Base-by-base conservation (phyloP, 106 monocot genomes). In the Dendrobium catenatum region DNA sequence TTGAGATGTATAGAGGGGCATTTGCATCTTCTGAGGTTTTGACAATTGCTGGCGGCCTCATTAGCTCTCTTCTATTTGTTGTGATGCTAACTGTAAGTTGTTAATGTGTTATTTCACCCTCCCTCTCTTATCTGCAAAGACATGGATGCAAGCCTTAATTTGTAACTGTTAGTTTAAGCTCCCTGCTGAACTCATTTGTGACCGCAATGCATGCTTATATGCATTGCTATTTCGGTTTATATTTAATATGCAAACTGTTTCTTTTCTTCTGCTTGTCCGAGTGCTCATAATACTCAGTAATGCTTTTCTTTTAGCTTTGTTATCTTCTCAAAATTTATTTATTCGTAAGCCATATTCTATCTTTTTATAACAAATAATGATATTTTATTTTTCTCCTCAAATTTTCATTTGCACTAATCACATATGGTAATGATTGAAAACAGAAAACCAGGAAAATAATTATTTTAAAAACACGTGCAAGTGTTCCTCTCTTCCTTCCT, bases 11-110 rank as follows among this genome's bases (percentile, higher is more conserved):
- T 55, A 85, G 89, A 68, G 96, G 51, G 73, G 90, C 87, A 56
- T 80, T 96, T 42, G 93, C 96, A 59, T 96, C 96, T 77, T 89
- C 96, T n/a, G 96, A 96, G 70, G 47, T 92, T 82, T 78, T 94
- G 82, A 96, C 94, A 0, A 96, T 96, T 42, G 80, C 79, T 61
- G 96, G 96, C 20, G 96, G 96, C 10, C 87, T 96, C 42, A 78
- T 96, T 51, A 90, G 96, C 87, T 94, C 96, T 68, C 86, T 96
- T 58, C 64, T 96, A 54, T 96, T 96, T 85, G 83, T 96, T 27
- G 46, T 87, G 42, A 42, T 92, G 77, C 86, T 92, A 55, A 94
- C 92, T 11, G 94, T 94, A 44, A 87, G 93, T 88, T 51, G 91
- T 88, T 64, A 6, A 74, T 44, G 19, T 19, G 20, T 44, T 74